phyloP scores from a whole-genome alignment of 2,329 filamentous ascomycete genomes.

The Trichoderma citrinoviride region DNA sequence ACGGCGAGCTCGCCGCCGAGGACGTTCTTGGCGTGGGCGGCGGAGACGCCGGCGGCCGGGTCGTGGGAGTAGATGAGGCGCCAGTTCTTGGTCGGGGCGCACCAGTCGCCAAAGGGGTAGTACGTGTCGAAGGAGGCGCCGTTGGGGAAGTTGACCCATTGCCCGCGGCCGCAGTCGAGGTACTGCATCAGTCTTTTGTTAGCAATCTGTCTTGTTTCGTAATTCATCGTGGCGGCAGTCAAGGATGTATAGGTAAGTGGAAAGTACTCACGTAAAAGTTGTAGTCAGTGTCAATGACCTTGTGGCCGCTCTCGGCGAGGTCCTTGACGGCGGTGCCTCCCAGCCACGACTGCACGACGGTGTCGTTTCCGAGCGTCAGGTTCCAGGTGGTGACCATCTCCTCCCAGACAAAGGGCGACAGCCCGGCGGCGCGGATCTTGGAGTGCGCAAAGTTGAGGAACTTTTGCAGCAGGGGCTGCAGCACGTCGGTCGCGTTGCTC shows the following conservation, averaged over 20 bases:
- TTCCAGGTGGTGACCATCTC: constrained; percentile 81
- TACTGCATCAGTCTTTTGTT: constrained; percentile 51
- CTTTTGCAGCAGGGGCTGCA: constrained; percentile 75
- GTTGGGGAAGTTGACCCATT: constrained; percentile 71
- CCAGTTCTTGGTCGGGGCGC: constrained; percentile 78
- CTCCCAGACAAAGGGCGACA: constrained; percentile 82
- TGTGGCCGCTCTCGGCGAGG: constrained; percentile 63
- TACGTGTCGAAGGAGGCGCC: constrained; percentile 44
- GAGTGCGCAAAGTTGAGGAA: constrained; percentile 70
- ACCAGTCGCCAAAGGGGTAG: constrained; percentile 80
- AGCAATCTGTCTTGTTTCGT: background rate
- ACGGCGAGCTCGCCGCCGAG: constrained; percentile 78
- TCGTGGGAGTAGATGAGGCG: constrained; percentile 77
- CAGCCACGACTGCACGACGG: constrained; percentile 78
- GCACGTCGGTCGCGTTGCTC: constrained; percentile 60
- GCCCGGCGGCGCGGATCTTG: constrained; percentile 59
- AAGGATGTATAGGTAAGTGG: no score
- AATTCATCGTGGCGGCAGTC: no score
- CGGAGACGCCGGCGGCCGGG: constrained; percentile 62
- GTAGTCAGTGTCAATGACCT: constrained; percentile 73
- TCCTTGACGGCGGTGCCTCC: constrained; percentile 59
- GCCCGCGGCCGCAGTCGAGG: constrained; percentile 76
- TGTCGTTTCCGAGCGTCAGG: constrained; percentile 65
- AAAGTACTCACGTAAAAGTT: constrained; percentile 67
- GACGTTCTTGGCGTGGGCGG: constrained; percentile 62